A percentile compares a stretch with the other conserved stretches of the same genome.
Evolutionary conservation across 2,329 filamentous ascomycete species (phyloP).

Genomic region (Stemphylium lycopersici): DNA sequence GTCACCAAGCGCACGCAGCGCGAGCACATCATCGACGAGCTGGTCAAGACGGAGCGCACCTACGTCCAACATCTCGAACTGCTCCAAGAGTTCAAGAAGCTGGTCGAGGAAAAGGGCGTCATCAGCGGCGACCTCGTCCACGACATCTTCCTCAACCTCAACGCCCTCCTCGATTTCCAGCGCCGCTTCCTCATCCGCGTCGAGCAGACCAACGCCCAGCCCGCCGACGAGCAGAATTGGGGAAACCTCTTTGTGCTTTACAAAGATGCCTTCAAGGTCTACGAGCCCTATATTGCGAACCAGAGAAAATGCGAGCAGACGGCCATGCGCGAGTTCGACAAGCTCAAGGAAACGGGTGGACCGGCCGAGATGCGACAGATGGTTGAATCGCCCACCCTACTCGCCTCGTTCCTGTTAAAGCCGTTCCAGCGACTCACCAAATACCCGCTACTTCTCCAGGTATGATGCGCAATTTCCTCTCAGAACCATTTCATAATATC

Average conservation of each 20-base stretch:
- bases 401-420: constrained; percentile 93
- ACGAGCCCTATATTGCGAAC: constrained; percentile 97
- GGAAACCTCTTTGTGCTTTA: constrained; percentile 87
- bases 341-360: constrained; percentile 76
- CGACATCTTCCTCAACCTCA: constrained; percentile 95
- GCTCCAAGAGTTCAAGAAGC: constrained; percentile 87
- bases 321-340: constrained; percentile 85
- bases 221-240: constrained; percentile 82
- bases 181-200: constrained; percentile 93
- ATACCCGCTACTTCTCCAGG: constrained; percentile 88
- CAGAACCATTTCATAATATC: not conserved
- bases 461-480: constrained; percentile 49
- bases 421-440: constrained; percentile 95
- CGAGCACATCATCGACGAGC: constrained; percentile 87
- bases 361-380: constrained; percentile 69
- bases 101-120: constrained; percentile 83
- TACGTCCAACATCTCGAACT: constrained; percentile 98
- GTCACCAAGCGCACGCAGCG: constrained; percentile 69
- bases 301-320: constrained; percentile 87
- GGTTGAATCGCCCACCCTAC: constrained; percentile 82
- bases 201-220: constrained; percentile 89
- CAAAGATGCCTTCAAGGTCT: constrained; percentile 87
- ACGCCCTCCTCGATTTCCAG: constrained; percentile 93
- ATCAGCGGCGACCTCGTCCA: constrained; percentile 90
- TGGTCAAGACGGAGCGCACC: constrained; percentile 94